Conservation (phyloP, 208 protist genomes). For the Trypanosoma cruzi region DNA sequence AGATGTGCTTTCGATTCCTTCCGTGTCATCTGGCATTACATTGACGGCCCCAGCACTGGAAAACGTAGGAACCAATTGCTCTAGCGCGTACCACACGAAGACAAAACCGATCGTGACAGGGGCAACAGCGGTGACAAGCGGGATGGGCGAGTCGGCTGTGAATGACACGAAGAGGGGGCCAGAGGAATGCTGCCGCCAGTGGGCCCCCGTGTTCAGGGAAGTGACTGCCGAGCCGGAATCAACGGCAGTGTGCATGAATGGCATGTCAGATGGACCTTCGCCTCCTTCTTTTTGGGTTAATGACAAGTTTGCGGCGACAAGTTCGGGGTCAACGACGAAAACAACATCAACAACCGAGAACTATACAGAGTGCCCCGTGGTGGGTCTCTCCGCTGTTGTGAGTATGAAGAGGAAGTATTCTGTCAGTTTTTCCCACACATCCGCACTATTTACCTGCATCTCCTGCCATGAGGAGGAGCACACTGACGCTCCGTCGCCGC, state of each 20-base stretch:
- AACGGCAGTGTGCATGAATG: background rate
- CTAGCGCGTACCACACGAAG: background rate
- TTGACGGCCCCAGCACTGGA: background rate
- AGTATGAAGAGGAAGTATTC: background rate
- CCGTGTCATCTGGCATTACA: background rate
- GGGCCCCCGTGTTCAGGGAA: background rate
- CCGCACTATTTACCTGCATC: background rate
- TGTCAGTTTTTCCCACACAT: background rate
- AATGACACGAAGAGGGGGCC: background rate
- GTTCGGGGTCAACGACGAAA: background rate
- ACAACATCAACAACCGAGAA: background rate
- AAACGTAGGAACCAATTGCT: background rate
- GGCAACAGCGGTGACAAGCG: too few species aligned
- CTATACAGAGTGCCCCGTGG: background rate
- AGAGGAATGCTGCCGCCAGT: background rate
- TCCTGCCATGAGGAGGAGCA: background rate
- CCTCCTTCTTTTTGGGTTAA: background rate
- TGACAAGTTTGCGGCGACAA: background rate
- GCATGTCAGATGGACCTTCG: background rate
- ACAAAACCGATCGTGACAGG: background rate
- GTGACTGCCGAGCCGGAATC: background rate
- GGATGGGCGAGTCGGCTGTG: too few species aligned
- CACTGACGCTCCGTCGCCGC: background rate
- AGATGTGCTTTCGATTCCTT: constrained; percentile 16
- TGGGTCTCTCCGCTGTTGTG: background rate